Base-by-base conservation (phyloP, 805 yeast species). In the Isabelozyma heimii region DNA sequence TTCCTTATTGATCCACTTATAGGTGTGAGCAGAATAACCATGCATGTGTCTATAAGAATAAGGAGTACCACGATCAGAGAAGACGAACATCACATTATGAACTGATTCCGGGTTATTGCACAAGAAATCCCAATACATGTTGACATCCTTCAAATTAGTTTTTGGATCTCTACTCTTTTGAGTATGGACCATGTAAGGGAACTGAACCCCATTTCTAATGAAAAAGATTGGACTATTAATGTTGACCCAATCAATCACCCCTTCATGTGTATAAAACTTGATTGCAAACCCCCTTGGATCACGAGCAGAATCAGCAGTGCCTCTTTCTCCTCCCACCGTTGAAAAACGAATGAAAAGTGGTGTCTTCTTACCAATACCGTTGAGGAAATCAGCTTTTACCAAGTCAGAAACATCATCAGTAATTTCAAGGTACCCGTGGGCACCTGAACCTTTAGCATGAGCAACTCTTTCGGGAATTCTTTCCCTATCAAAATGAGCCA, bases 391-490 rank as follows among this genome's bases (percentile, higher is more conserved):
- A 44, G 94, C 83, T 20, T 79, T 74, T 61, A 86, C 82, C 43
- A 87, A 61, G 64, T 87, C 92, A 8, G 88, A 72, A 60, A 89
- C 83, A 59, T 89, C 95, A 58, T 89, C 92, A 10, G 96, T 89
- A 45, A 86, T 91, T 67, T 87, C 95, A 65, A 90, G 89, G 56
- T 77, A 80, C 55, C 96, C 96, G 65, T 77, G 88, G 9, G 96
- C 96, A 63, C 97, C 97, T 10, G 91, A 87, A 57, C 96, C 97
- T 67, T 89, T 89, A 47, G 97, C 97, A 63, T 89, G 97, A 37
- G 89, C 96, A 48, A 89, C 96, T 70, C 97, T 79, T 72, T 90
- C 96, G 9, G 96, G 96, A 54, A 89, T 86, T 69, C 96, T 77
- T 70, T 89, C 97, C 57, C 96, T 79, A 70, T 88, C 95, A 61